A percentile compares a stretch with the other conserved stretches of the same genome.
Conservation (phyloP, 148 eudicot species). For the Limonium bicolor region DNA sequence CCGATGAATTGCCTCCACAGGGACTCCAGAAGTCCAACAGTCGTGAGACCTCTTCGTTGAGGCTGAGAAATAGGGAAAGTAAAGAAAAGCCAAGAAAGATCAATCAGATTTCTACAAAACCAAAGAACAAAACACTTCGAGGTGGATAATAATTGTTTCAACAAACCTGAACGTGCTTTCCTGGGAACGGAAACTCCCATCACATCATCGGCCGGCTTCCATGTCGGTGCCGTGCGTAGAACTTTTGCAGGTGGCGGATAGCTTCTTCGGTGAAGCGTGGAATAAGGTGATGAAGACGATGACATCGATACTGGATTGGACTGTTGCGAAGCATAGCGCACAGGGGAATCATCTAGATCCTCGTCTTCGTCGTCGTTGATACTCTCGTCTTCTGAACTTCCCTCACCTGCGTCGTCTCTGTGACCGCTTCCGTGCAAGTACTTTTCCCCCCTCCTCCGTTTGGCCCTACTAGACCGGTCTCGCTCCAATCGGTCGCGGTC, state of each 20-base stretch:
- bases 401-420: conserved; percentile 33
- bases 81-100: not conserved
- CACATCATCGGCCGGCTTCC: conserved; percentile 85
- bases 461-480: conserved; percentile 41
- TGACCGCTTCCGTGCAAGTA: conserved; percentile 19
- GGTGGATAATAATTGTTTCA: not conserved
- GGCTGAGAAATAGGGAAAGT: conserved; percentile 16
- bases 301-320: conserved; percentile 10
- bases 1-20: conserved; percentile 28
- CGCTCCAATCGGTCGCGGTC: conserved; percentile 22
- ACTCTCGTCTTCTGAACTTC: conserved; percentile 72
- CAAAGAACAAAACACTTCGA: not conserved
- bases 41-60: conserved; percentile 78
- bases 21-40: conserved; percentile 26
- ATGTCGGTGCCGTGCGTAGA: conserved; percentile 34
- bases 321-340: conserved; percentile 30
- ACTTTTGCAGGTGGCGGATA: conserved; percentile 49
- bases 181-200: conserved; percentile 73
- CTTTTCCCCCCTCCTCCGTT: conserved; percentile 40
- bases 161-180: conserved; percentile 80
- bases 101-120: not conserved
- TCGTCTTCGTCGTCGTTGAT: conserved; percentile 66
- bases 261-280: conserved; percentile 43
- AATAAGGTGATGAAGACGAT: conserved; percentile 12
- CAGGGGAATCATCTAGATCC: conserved; percentile 27